These are phyloP conservation scores for Microdochium nivale DNA, from an alignment of 2,329 filamentous ascomycete species.

Conservation along the genomic window DNA sequence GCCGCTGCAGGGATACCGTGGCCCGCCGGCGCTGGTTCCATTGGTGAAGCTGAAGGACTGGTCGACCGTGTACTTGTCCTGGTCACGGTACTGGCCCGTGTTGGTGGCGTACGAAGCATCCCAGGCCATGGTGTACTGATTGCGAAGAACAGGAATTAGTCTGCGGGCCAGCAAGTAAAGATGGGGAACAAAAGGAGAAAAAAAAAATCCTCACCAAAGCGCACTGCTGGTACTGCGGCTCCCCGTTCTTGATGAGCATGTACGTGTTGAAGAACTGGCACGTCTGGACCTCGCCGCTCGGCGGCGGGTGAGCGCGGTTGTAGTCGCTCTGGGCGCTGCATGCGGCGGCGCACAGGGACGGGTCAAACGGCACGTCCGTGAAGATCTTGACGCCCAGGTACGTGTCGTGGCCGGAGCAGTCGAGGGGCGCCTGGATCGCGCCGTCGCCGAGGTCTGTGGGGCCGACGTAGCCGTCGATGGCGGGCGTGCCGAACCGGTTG, in stretches of 20 bases:
- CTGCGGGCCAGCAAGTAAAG: neutral
- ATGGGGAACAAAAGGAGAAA: neutral
- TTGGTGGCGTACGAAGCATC: slow-evolving; percentile 9
- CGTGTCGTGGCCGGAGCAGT: slow-evolving; percentile 14
- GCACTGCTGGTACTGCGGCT: slow-evolving; percentile 15
- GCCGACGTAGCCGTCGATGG: slow-evolving; percentile 12
- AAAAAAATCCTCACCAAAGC: slow-evolving; percentile 1
- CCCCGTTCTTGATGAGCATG: slow-evolving; percentile 18
- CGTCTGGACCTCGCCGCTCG: slow-evolving; percentile 9
- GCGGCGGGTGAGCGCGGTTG: slow-evolving; percentile 13
- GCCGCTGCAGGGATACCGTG: neutral
- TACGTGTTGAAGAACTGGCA: slow-evolving; percentile 16
- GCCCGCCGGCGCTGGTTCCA: slow-evolving; percentile 12
- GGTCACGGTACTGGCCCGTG: slow-evolving; percentile 14
- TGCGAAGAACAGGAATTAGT: too few relatives aligned
- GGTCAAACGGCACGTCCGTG: slow-evolving; percentile 14
- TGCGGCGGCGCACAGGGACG: slow-evolving; percentile 16
- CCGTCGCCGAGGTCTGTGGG: slow-evolving; percentile 12
- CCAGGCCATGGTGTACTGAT: slow-evolving; percentile 4
- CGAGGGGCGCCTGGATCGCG: slow-evolving; percentile 17
- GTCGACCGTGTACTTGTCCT: slow-evolving; percentile 15
- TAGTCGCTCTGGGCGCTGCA: slow-evolving; percentile 19
- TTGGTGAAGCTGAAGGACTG: slow-evolving; percentile 13
- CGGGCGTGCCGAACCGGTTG: slow-evolving; percentile 10
- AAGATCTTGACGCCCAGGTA: slow-evolving; percentile 21